phyloP scores from a whole-genome alignment of 495 filamentous ascomycete genomes.

The Xylaria cubensis region DNA sequence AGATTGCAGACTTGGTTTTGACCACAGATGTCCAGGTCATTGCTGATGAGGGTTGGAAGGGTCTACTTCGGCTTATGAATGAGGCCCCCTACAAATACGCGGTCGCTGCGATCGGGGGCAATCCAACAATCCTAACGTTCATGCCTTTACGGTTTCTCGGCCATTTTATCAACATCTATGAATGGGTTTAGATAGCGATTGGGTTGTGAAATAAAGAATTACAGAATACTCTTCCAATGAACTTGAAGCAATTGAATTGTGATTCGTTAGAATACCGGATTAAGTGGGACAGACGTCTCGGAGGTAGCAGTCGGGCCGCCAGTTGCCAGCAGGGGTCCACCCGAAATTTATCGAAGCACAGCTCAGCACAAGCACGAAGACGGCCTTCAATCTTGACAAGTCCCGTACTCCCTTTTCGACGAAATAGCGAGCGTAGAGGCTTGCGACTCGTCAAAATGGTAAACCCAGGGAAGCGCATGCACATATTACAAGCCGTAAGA shows the following conservation, averaged over 20 bases:
- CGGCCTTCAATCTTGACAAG: conserved; percentile 12
- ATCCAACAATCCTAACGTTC: not conserved
- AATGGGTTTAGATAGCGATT: not conserved
- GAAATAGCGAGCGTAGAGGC: conserved; percentile 33
- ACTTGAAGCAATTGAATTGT: not conserved
- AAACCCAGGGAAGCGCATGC: conserved; percentile 76
- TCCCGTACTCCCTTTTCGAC: conserved; percentile 7
- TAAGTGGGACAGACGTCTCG: conserved; percentile 11
- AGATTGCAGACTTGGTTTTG: not conserved
- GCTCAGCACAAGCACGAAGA: not conserved
- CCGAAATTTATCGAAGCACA: conserved; percentile 28
- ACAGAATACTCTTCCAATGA: not conserved
- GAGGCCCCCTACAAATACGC: not conserved
- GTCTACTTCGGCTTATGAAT: not conserved
- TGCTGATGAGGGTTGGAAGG: not conserved
- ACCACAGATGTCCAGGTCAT: not conserved
- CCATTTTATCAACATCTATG: not conserved
- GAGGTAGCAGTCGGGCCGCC: conserved; percentile 16
- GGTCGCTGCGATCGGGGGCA: not conserved
- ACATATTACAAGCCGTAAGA: conserved; percentile 78
- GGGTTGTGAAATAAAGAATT: not conserved
- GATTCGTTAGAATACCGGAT: not conserved
- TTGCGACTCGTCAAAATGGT: conserved; percentile 68
- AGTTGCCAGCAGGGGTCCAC: conserved; percentile 10
- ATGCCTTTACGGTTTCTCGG: not conserved